Evolutionary conservation across 768 basidiomycete species (phyloP), one percentile per base, ranked within the genome.

Genomic region (Amanita molliuscula): DNA sequence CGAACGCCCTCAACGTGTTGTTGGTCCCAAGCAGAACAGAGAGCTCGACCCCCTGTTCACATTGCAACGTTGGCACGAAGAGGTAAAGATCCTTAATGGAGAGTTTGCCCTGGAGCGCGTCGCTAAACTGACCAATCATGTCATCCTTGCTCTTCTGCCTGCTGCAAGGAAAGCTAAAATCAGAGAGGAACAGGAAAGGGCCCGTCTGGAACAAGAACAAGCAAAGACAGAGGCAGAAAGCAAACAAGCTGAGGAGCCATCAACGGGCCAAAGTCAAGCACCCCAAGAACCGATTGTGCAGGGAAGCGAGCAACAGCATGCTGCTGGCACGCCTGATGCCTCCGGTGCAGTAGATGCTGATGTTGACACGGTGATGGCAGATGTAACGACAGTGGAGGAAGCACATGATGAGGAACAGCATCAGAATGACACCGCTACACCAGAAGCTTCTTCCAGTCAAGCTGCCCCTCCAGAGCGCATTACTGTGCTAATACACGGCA

Each of bases 401-500:
- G 77, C 77, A 53, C 79, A 81, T 75, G 62, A 54, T 7, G 80
- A 79, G 54, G 68, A 60, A 28, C 33, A 48, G 11, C 37, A 45
- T 29, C 18, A 56, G 8, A 52, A 50, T 15, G 42, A 56, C 44
- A 42, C 58, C 34, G 15, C 56, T 23, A 20, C 31, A 3, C 50
- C 55, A 18, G 25, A 35, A 21, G 18, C 48, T n/a, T 34, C 40
- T 36, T 16, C 51, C 10, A 31, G 63, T 25, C 55, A 47, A 23
- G 55, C 76, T 28, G 63, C 56, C 47, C 58, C 60, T n/a, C 61
- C 70, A 33, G 74, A 81, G 55, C 81, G 96, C 31, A 75, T 95
- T 23, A 91, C 88, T 1, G 86, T 99, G 59, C 76, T 80, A 68
- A 90, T 99, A 47, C 89, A 93, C 64, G 96, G 96, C 46, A 88